These are phyloP conservation scores for Daedaleopsis sinensis DNA, from an alignment of 768 basidiomycete species.

Conservation along the genomic window DNA sequence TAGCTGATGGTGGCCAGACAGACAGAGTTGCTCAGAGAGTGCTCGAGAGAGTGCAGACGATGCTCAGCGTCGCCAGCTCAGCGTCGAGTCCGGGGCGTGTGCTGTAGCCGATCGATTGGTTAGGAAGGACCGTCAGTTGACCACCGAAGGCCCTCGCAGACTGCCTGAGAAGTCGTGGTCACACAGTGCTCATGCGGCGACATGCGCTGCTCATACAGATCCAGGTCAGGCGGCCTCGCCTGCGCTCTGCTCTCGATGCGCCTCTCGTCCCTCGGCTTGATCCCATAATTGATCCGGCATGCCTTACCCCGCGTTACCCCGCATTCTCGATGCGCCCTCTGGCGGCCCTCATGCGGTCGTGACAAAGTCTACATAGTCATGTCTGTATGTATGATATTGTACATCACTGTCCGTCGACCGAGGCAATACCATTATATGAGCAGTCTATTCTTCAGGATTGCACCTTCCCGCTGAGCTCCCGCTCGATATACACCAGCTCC, in stretches of 20 bases:
- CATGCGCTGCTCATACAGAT: not conserved
- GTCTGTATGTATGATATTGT: not conserved
- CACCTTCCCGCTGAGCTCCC: conserved; percentile 50
- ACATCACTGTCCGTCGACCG: not conserved
- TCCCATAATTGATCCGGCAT: conserved; percentile 10
- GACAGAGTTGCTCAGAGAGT: not conserved
- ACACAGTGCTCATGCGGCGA: not conserved
- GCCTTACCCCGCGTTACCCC: conserved; percentile 20
- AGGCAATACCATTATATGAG: not conserved
- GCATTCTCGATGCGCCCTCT: conserved; percentile 1
- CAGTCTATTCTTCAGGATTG: conserved; percentile 1
- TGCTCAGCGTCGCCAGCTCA: conserved; percentile 7
- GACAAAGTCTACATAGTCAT: not conserved
- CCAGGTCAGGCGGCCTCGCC: conserved; percentile 19
- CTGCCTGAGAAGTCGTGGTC: not conserved
- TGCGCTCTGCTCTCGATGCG: conserved; percentile 2
- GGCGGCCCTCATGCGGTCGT: not conserved
- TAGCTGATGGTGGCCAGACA: conserved; percentile 12
- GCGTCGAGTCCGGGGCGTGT: not conserved
- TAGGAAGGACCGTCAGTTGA: conserved; percentile 18
- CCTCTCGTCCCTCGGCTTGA: conserved; percentile 13
- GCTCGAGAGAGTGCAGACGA: not conserved
- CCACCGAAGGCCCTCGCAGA: conserved; percentile 8
- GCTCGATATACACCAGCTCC: conserved; percentile 64
- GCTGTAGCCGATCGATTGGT: conserved; percentile 23